Conservation (phyloP, 2,329 filamentous ascomycete genomes). For the Hypoxylon sp. region DNA sequence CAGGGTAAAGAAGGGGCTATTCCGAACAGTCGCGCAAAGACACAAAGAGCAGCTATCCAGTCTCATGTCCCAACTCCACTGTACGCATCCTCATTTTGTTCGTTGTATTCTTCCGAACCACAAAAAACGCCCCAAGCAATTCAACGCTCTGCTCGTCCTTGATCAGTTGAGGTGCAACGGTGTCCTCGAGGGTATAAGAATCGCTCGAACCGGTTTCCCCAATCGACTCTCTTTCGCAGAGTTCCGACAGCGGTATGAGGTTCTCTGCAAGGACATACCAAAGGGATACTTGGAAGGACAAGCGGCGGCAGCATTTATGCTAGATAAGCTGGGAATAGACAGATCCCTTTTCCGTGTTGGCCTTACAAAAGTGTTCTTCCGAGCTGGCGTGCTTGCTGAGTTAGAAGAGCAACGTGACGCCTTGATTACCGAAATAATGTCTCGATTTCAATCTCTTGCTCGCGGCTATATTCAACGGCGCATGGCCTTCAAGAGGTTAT, state of each 20-base stretch:
- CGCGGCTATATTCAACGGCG: conserved; percentile 91
- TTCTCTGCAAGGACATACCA: conserved; percentile 89
- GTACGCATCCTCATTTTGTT: conserved; percentile 97
- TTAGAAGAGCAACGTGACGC: conserved; percentile 95
- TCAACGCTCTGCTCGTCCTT: conserved; percentile 91
- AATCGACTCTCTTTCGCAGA: conserved; percentile 93
- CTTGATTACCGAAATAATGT: conserved; percentile 94
- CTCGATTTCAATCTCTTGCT: conserved; percentile 91
- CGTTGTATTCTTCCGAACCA: conserved; percentile 98
- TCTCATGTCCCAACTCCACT: conserved; percentile 93
- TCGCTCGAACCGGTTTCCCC: conserved; percentile 95
- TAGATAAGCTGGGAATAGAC: conserved; percentile 90
- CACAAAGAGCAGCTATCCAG: conserved; percentile 99
- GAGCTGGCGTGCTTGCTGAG: conserved; percentile 94
- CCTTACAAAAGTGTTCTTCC: conserved; percentile 97
- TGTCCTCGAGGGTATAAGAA: conserved; percentile 98
- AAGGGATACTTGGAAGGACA: conserved; percentile 94
- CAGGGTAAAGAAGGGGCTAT: conserved; percentile 95
- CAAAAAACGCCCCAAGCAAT: conserved; percentile 95
- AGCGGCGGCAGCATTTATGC: conserved; percentile 84
- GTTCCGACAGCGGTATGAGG: conserved; percentile 95
- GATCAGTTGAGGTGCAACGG: conserved; percentile 99
- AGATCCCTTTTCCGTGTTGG: conserved; percentile 91
- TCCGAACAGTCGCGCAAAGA: conserved; percentile 94
- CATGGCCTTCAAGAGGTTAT: conserved; percentile 91